Evolutionary conservation across 2,329 filamentous ascomycete species (phyloP).

Genomic region (Ceratocystis huliohia): DNA sequence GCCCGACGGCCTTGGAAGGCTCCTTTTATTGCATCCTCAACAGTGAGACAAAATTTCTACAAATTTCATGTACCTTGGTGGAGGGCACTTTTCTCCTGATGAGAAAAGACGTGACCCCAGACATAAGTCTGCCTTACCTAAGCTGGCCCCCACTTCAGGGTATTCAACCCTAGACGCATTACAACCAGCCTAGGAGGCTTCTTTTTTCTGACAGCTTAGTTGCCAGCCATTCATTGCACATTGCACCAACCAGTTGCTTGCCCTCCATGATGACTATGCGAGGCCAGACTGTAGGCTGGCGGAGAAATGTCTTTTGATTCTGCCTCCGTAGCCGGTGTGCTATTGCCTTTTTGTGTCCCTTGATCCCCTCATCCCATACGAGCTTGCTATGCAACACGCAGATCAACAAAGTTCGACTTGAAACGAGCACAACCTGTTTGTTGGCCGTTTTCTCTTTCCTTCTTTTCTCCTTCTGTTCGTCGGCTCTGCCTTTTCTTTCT

Average conservation of each 20-base stretch:
- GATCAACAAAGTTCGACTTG: background rate
- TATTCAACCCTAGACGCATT: background rate
- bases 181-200: background rate
- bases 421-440: background rate
- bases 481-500: background rate
- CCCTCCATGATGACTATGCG: background rate
- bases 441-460: background rate
- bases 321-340: background rate
- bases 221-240: background rate
- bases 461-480: background rate
- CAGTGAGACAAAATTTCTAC: background rate
- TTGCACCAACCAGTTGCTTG: background rate
- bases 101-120: background rate
- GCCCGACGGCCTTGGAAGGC: background rate
- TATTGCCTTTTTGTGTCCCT: background rate
- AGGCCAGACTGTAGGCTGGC: background rate
- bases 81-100: background rate
- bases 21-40: background rate
- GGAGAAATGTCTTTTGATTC: background rate
- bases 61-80: background rate
- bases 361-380: background rate
- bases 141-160: background rate
- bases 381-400: background rate
- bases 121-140: background rate
- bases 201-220: too few species aligned